These are phyloP conservation scores for Nannochloropsis limnetica DNA, from an alignment of 352 stramenopile genomes.

Conservation along the genomic window DNA sequence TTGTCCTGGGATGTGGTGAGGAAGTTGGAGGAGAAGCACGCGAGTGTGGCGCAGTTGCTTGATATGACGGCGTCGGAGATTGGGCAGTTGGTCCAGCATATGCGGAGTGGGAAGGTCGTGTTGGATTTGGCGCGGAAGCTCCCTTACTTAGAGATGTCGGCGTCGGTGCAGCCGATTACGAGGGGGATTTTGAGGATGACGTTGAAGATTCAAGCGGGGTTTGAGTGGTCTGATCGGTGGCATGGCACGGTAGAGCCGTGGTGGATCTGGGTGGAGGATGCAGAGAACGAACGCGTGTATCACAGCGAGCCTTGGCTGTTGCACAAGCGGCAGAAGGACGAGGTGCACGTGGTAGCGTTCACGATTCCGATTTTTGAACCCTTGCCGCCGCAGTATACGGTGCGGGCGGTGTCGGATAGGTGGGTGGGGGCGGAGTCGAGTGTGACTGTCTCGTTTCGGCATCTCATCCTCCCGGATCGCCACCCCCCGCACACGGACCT, in stretches of 20 bases:
- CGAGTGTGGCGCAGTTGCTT: conserved; percentile 49
- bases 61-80: conserved; percentile 51
- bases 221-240: conserved; percentile 69
- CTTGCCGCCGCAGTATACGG: conserved; percentile 79
- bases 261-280: conserved; percentile 97
- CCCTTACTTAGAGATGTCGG: conserved; percentile 68
- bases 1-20: conserved; percentile 70
- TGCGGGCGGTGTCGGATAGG: conserved; percentile 85
- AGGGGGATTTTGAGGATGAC: conserved; percentile 80
- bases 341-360: conserved; percentile 73
- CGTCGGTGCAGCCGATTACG: conserved; percentile 84
- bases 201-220: conserved; percentile 66
- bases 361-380: conserved; percentile 90
- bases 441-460: conserved; percentile 65
- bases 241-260: conserved; percentile 74
- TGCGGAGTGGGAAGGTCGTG: conserved; percentile 53
- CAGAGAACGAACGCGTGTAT: conserved; percentile 76
- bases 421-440: conserved; percentile 89
- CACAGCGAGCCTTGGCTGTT: conserved; percentile 80
- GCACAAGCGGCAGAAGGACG: conserved; percentile 56
- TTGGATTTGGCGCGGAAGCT: conserved; percentile 53
- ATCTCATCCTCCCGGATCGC: conserved; percentile 54
- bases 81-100: conserved; percentile 47
- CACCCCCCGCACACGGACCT: conserved; percentile 69
- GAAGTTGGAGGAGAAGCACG: conserved; percentile 67